A percentile compares a stretch with the other conserved stretches of the same genome.
Evolutionary conservation across 2,329 filamentous ascomycete genomes (phyloP).

Genomic region (Gnomoniopsis smithogilvyi): DNA sequence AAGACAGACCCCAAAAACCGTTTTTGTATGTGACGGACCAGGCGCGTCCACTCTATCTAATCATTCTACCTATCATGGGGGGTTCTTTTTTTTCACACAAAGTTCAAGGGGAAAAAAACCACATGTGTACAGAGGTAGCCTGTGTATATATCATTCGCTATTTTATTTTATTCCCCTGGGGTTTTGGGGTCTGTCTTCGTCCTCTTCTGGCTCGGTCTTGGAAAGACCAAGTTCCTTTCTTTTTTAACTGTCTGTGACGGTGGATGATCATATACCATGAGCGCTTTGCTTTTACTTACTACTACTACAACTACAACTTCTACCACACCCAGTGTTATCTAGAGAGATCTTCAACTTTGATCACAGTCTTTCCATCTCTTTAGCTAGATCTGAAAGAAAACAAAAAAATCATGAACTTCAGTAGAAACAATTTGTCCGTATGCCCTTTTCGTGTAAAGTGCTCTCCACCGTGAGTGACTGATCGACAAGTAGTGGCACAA

Average conservation of each 20-base stretch:
- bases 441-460: not conserved
- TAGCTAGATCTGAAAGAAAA: too few species aligned
- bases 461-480: not conserved
- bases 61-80: slow-evolving; percentile 1
- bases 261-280: not conserved
- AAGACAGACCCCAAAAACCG: slow-evolving; percentile 2
- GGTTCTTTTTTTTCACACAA: not conserved
- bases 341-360: too few species aligned
- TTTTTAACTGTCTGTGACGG: not conserved
- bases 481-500: not conserved
- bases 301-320: not conserved
- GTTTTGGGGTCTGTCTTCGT: slow-evolving; percentile 14
- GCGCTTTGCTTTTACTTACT: not conserved
- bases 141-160: slow-evolving; percentile 28
- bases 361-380: too few species aligned
- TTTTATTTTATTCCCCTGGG: slow-evolving; percentile 20
- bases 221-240: not conserved
- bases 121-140: slow-evolving; percentile 19
- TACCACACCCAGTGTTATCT: not conserved
- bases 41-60: slow-evolving; percentile 6
- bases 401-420: too few species aligned
- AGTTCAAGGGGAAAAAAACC: slow-evolving; percentile 16
- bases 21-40: slow-evolving; percentile 9
- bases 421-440: too few species aligned
- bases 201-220: not conserved